Conservation (phyloP, 2,329 filamentous ascomycete genomes). For the Paraphoma sp. region DNA sequence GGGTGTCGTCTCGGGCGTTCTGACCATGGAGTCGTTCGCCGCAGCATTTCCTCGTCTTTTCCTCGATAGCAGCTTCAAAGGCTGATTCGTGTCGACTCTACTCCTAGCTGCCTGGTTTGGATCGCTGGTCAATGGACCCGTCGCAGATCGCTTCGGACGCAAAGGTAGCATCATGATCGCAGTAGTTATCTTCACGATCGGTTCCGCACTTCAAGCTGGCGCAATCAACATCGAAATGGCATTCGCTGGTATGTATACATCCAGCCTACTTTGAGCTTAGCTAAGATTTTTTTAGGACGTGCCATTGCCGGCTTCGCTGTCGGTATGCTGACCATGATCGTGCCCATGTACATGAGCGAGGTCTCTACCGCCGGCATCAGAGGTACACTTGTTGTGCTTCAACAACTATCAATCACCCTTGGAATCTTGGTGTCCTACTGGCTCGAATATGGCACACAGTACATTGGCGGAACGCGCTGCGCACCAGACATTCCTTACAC, state of each 20-base stretch:
- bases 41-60: constrained; percentile 25
- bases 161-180: constrained; percentile 28
- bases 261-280: background rate
- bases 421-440: constrained; percentile 28
- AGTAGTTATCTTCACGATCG: constrained; percentile 25
- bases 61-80: constrained; percentile 26
- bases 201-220: constrained; percentile 25
- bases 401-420: constrained; percentile 27
- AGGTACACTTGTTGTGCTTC: constrained; percentile 29
- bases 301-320: constrained; percentile 27
- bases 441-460: constrained; percentile 29
- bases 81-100: constrained; percentile 29
- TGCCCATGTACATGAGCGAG: constrained; percentile 32
- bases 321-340: constrained; percentile 31
- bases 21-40: constrained; percentile 30
- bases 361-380: constrained; percentile 24
- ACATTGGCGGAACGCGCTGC: constrained; percentile 47
- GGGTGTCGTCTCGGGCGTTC: constrained; percentile 24
- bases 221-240: constrained; percentile 24
- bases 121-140: constrained; percentile 30
- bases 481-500: constrained; percentile 56
- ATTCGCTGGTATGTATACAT: constrained; percentile 15
- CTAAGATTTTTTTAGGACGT: constrained; percentile 9
- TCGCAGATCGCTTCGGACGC: constrained; percentile 27
- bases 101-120: constrained; percentile 27